Base-by-base conservation (phyloP, 257 asterid species). In the Fraxinus quadrangulata region DNA sequence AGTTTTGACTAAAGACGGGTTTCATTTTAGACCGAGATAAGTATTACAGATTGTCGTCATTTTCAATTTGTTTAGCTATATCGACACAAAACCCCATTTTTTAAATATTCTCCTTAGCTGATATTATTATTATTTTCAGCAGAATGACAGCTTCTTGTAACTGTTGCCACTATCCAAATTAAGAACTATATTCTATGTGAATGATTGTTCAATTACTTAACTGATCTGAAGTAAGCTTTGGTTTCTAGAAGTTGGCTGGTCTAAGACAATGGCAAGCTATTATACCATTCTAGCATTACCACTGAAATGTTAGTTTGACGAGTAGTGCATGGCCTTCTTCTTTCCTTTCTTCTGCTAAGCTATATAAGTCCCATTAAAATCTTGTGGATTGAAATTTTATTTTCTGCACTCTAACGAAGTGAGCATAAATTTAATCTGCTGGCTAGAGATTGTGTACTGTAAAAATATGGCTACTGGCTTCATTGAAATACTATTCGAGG, bases 161-260 rank as follows among this genome's bases (percentile, higher is more conserved):
- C 40, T 45, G 3, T 70, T 70, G 19, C 28, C 66, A 33, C 42
- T 49, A 3, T 47, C 5, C 17, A 47, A 49, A 13, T 59, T 59
- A 21, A 7, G 67, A 23, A 59, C 67, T n/a, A 56, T 17, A 30
- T 11, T 74, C 37, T 10, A 33, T 59, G 24, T 74, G 54, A 47
- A 67, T 30, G 63, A 21, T 71, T 69, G 21, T 17, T 11, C 13
- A 7, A 8, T 23, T 24, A 8, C 69, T 63, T 63, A 23, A 16
- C 33, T 63, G 4, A 54, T n/a, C 65, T 54, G 16, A 13, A 26
- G 5, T 63, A 23, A 63, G 34, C 34, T 24, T 63, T 24, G 34
- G 16, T 63, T 63, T 63, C 69, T 45, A 45, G 77, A 17, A 73
- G 77, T 73, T 73, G 47, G 19, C 6, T 51, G 26, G 33, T 56